A percentile compares a stretch with the other conserved stretches of the same genome.
phyloP scores from a whole-genome alignment of 116 monocot genomes.

The Iris pallida region DNA sequence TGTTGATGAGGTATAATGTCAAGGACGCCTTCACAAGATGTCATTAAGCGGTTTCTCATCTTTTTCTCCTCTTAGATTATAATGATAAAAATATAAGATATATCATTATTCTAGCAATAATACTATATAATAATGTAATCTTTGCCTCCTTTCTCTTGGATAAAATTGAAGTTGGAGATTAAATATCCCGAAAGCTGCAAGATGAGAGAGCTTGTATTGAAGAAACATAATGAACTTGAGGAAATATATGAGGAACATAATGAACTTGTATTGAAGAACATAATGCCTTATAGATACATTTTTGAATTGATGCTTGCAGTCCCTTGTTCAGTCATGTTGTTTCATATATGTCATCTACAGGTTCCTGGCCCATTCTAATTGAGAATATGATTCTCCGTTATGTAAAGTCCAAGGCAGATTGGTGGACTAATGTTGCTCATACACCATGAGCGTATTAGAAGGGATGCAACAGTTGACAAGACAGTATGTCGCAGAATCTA shows the following conservation, averaged over 20 bases:
- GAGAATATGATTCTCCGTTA: constrained; percentile 75
- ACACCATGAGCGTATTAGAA: constrained; percentile 66
- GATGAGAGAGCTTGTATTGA: constrained; percentile 77
- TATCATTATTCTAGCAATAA: background rate
- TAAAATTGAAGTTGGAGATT: constrained; percentile 62
- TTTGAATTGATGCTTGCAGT: too few relatives aligned
- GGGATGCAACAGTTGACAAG: too few relatives aligned
- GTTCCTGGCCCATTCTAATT: constrained; percentile 68
- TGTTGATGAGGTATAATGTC: constrained; percentile 27
- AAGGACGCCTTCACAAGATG: constrained; percentile 54
- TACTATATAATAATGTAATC: background rate
- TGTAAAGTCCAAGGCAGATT: constrained; percentile 66
- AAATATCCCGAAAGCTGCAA: constrained; percentile 71
- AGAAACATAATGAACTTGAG: constrained; percentile 85
- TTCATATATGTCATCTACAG: constrained; percentile 23
- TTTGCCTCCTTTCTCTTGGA: constrained; percentile 23
- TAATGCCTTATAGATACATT: too few relatives aligned
- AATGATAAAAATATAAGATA: background rate
- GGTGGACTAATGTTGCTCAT: constrained; percentile 76
- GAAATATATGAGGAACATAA: constrained; percentile 68
- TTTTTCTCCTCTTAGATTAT: background rate
- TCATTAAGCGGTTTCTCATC: constrained; percentile 62
- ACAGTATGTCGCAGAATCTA: constrained; percentile 64
- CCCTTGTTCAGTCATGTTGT: too few relatives aligned
- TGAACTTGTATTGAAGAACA: too few relatives aligned